These are phyloP conservation scores for Phytophthora sojae DNA, from an alignment of 352 stramenopile genomes.

Conservation along the genomic window DNA sequence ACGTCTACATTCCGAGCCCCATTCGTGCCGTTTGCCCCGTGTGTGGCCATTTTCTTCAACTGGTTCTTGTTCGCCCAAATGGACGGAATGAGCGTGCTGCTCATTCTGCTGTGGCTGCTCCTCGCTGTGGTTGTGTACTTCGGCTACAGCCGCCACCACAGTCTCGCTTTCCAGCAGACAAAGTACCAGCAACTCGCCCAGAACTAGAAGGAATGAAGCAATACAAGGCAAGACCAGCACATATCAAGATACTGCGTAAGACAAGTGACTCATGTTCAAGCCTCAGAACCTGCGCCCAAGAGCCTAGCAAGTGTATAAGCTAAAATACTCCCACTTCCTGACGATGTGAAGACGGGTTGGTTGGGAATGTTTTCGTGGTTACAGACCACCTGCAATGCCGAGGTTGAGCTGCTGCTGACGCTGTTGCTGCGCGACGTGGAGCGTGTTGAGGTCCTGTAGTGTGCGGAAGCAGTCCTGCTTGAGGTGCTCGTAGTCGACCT, in stretches of 20 bases:
- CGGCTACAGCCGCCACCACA: constrained; percentile 75
- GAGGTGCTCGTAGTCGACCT: constrained; percentile 91
- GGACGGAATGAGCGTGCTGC: constrained; percentile 63
- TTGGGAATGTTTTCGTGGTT: neutral
- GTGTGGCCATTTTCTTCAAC: constrained; percentile 89
- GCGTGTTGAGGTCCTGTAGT: constrained; percentile 78
- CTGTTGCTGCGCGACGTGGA: constrained; percentile 66
- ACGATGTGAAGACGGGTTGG: neutral
- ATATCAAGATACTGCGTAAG: constrained; percentile 4
- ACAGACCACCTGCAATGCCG: constrained; percentile 27
- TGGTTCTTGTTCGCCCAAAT: constrained; percentile 90
- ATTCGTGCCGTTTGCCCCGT: constrained; percentile 80
- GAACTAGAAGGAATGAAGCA: constrained; percentile 22
- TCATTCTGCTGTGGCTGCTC: constrained; percentile 76
- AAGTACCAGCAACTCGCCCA: constrained; percentile 60
- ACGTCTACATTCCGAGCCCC: constrained; percentile 65
- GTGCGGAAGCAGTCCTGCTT: constrained; percentile 85
- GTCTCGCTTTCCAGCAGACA: constrained; percentile 74
- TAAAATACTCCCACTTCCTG: constrained; percentile 11
- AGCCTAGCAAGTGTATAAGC: constrained; percentile 12
- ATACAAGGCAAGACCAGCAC: neutral
- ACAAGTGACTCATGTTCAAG: constrained; percentile 4
- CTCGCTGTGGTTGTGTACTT: constrained; percentile 76
- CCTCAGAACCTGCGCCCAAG: neutral
- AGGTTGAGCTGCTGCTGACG: constrained; percentile 38